phyloP scores from a whole-genome alignment of 2,329 filamentous ascomycete species.

The Cordyceps pruinosa region DNA sequence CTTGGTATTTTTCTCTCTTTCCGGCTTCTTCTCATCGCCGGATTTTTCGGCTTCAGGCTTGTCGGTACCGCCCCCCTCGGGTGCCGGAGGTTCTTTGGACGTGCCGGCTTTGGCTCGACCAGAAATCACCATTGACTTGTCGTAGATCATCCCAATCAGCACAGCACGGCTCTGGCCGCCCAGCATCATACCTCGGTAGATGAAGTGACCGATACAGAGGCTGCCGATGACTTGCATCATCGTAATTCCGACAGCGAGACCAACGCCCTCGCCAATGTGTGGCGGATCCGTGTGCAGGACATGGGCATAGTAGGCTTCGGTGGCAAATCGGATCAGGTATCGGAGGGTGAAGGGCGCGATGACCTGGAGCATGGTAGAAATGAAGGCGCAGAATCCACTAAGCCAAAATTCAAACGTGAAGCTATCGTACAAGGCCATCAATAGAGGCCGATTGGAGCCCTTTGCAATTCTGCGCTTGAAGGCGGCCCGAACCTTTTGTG shows the following conservation, averaged over 20 bases:
- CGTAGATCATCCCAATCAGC: conserved; percentile 80
- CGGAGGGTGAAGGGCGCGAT: conserved; percentile 78
- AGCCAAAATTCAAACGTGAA: conserved; percentile 80
- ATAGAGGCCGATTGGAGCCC: conserved; percentile 65
- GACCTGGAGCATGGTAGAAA: conserved; percentile 68
- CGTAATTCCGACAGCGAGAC: conserved; percentile 77
- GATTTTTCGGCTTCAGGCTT: conserved; percentile 32
- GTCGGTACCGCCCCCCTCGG: conserved; percentile 39
- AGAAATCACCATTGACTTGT: conserved; percentile 86
- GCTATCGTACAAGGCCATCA: conserved; percentile 79
- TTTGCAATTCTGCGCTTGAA: conserved; percentile 62
- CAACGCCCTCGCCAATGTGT: conserved; percentile 67
- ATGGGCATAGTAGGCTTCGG: conserved; percentile 66
- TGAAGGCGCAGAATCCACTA: conserved; percentile 70
- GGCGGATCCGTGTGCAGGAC: conserved; percentile 48
- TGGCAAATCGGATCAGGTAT: conserved; percentile 80
- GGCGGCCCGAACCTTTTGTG: conserved; percentile 56
- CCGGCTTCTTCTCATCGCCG: conserved; percentile 33
- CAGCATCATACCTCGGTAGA: conserved; percentile 87
- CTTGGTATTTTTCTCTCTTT: conserved; percentile 30
- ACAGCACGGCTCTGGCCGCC: conserved; percentile 77
- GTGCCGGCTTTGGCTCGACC: conserved; percentile 83
- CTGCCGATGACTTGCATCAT: conserved; percentile 80
- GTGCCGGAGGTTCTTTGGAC: conserved; percentile 24
- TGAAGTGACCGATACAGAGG: conserved; percentile 79